Evolutionary conservation across 805 yeast genomes (phyloP).

Genomic region (Kluyveromyces starmeri): DNA sequence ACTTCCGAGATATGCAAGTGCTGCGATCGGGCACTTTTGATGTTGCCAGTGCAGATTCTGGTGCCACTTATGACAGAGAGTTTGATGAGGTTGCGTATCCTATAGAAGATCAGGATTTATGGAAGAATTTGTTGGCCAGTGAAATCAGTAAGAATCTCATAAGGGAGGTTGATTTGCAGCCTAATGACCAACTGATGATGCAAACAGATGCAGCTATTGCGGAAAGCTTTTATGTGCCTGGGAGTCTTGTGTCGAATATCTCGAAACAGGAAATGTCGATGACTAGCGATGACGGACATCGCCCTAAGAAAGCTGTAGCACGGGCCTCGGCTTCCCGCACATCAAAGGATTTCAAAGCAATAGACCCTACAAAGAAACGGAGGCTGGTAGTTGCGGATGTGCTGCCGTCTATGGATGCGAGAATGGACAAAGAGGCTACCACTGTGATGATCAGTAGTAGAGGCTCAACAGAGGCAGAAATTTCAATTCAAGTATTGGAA

Average conservation of each 20-base stretch:
- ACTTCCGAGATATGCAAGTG: not conserved
- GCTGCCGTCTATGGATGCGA: not conserved
- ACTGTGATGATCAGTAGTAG: not conserved
- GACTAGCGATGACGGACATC: constrained; percentile 4
- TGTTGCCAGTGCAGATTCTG: too few species aligned
- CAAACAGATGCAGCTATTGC: not conserved
- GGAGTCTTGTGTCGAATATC: constrained; percentile 2
- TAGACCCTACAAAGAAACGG: constrained; percentile 3
- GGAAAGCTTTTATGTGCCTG: constrained; percentile 2
- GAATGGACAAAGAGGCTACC: constrained; percentile 2
- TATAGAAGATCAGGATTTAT: not conserved
- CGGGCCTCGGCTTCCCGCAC: not conserved
- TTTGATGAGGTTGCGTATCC: not conserved
- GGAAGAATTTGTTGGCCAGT: not conserved
- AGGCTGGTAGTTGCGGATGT: constrained; percentile 1
- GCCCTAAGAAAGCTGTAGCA: not conserved
- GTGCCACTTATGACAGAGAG: not conserved
- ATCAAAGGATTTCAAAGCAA: not conserved
- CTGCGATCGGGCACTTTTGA: not conserved
- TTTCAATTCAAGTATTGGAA: not conserved
- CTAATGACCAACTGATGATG: not conserved
- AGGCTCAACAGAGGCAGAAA: constrained; percentile 1
- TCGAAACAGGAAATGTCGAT: constrained; percentile 2
- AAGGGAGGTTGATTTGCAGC: constrained; percentile 1
- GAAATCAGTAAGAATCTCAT: not conserved